phyloP scores from a whole-genome alignment of 176 grass and related monocot genomes.

The Aechmea fasciata region DNA sequence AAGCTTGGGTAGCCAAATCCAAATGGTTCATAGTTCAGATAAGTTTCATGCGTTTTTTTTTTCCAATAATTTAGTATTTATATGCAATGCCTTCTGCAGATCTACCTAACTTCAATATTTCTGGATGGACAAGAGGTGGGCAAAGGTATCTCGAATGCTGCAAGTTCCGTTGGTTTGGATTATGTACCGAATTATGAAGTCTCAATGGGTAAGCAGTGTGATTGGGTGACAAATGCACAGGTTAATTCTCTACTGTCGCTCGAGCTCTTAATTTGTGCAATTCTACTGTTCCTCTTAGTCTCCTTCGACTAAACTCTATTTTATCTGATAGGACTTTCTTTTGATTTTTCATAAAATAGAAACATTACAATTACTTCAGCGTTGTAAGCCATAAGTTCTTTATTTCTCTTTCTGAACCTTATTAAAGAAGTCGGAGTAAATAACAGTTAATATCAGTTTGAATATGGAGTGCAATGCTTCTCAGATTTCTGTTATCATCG shows the following conservation, averaged over 20 bases:
- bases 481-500: constrained; percentile 9
- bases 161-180: constrained; percentile 45
- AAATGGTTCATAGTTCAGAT: not conserved
- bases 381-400: not conserved
- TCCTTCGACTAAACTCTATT: not conserved
- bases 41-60: not conserved
- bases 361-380: no score
- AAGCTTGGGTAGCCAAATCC: no score
- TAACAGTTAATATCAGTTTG: not conserved
- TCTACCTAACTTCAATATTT: constrained; percentile 56
- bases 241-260: constrained; percentile 17
- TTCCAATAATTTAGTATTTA: constrained; percentile 7
- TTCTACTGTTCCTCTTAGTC: not conserved
- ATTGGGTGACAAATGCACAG: constrained; percentile 63
- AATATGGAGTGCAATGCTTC: not conserved
- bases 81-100: constrained; percentile 23
- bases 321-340: not conserved
- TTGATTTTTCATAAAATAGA: no score
- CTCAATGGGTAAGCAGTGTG: constrained; percentile 49
- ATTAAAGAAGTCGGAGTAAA: not conserved
- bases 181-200: constrained; percentile 61
- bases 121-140: constrained; percentile 45
- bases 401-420: not conserved
- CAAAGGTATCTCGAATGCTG: constrained; percentile 35
- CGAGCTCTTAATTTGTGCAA: not conserved